A percentile compares a stretch with the other conserved stretches of the same genome.
phyloP scores from a whole-genome alignment of 305 asterid genomes.

The Fraxinus platypoda region DNA sequence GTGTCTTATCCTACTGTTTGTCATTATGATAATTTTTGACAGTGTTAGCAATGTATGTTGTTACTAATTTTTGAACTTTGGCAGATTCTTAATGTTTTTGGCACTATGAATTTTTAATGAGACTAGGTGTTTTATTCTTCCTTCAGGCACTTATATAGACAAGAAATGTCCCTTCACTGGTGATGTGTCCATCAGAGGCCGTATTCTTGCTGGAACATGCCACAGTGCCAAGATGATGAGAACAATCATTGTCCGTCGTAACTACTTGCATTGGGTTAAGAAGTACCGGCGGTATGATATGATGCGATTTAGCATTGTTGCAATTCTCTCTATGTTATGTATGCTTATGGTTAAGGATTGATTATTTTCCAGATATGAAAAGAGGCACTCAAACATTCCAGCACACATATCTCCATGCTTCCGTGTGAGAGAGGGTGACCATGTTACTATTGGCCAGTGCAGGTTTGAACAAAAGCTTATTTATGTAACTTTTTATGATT shows the following conservation, averaged over 20 bases:
- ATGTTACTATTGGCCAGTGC: constrained; percentile 41
- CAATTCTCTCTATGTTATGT: not conserved
- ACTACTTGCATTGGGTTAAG: constrained; percentile 35
- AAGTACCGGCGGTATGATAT: constrained; percentile 30
- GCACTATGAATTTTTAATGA: not conserved
- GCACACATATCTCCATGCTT: constrained; percentile 38
- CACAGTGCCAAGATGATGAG: constrained; percentile 42
- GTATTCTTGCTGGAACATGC: constrained; percentile 37
- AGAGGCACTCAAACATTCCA: constrained; percentile 36
- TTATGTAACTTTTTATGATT: not conserved
- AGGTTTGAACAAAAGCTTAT: constrained; percentile 12
- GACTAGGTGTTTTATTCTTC: not conserved
- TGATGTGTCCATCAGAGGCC: constrained; percentile 35
- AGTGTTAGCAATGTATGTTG: not conserved
- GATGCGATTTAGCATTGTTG: not conserved
- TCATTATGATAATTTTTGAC: not conserved
- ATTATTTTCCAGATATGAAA: constrained; percentile 27
- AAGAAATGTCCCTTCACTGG: constrained; percentile 38
- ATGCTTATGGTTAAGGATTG: not conserved
- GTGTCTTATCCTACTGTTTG: not conserved
- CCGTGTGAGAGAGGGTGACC: constrained; percentile 40
- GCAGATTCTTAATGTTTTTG: not conserved
- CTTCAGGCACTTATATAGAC: constrained; percentile 30
- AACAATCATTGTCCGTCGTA: constrained; percentile 35
- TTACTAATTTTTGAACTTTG: not conserved